Conservation (phyloP, 2,329 filamentous ascomycete species). For the Setomelanomma holmii region DNA sequence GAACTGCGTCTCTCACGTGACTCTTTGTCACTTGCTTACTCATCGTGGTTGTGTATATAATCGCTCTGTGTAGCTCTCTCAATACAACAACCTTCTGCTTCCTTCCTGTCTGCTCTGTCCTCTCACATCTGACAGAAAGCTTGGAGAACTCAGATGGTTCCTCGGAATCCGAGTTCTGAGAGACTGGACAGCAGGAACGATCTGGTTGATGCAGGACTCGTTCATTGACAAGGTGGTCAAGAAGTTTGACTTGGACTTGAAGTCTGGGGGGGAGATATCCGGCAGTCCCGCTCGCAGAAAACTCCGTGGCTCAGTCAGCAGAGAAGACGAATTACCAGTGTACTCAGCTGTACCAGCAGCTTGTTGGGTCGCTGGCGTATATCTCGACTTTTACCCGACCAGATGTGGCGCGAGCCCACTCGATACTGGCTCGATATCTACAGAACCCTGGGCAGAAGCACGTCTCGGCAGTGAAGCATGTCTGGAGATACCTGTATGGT, state of each 20-base stretch:
- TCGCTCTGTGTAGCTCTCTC: too few species aligned
- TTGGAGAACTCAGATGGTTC: slow-evolving; percentile 1
- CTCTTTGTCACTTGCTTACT: too few species aligned
- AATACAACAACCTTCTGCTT: too few species aligned
- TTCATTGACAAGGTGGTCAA: background rate
- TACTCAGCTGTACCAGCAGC: slow-evolving; percentile 16
- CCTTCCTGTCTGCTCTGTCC: too few species aligned
- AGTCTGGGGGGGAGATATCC: background rate
- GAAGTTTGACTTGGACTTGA: background rate
- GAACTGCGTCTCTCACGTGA: too few species aligned
- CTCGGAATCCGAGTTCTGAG: slow-evolving; percentile 1
- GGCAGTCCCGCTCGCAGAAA: slow-evolving; percentile 4
- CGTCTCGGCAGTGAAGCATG: background rate
- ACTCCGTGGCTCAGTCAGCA: background rate
- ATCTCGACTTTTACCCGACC: slow-evolving; percentile 5
- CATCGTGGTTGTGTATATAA: too few species aligned
- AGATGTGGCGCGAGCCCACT: slow-evolving; percentile 12
- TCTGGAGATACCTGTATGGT: background rate
- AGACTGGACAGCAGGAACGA: slow-evolving; percentile 4
- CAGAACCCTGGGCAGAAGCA: background rate
- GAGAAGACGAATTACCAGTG: slow-evolving; percentile 1
- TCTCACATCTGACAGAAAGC: too few species aligned
- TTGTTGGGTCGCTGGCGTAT: slow-evolving; percentile 18
- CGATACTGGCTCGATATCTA: slow-evolving; percentile 8
- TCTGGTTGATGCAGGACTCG: slow-evolving; percentile 4